Percentiles rank a stretch among this genome's conserved stretches.
Conservation (phyloP, 208 protist species). For the Wallacemonas sp. region DNA sequence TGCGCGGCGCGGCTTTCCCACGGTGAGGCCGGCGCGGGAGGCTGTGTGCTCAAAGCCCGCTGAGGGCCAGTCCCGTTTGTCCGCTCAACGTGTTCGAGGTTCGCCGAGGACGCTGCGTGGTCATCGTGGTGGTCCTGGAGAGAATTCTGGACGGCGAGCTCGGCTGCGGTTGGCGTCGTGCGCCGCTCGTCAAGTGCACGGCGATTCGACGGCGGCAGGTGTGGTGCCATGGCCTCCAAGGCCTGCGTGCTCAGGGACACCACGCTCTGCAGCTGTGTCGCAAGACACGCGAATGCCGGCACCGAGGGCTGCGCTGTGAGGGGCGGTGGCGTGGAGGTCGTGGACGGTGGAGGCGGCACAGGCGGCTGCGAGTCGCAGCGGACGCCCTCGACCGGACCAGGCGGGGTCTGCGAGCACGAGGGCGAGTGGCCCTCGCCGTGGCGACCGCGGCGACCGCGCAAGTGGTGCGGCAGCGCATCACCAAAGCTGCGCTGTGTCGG, state of each 20-base stretch:
- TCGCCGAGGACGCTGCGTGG: too few species aligned
- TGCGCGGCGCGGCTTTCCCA: constrained; percentile 4
- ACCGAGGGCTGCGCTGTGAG: neutral
- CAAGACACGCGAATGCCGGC: neutral
- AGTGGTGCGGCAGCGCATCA: constrained; percentile 11
- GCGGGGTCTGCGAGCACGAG: constrained; percentile 11
- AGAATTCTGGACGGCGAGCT: too few species aligned
- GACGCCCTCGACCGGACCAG: neutral
- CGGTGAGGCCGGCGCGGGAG: neutral
- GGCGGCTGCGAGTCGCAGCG: neutral
- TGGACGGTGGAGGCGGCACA: too few species aligned
- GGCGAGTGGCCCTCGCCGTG: constrained; percentile 1
- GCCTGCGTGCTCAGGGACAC: constrained; percentile 7
- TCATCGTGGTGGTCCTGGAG: too few species aligned
- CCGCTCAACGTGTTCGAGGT: neutral
- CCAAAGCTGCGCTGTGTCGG: constrained; percentile 10
- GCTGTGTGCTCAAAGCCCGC: neutral
- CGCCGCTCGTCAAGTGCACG: neutral
- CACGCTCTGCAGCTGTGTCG: constrained; percentile 4
- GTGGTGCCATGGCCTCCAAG: neutral
- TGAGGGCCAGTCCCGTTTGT: neutral
- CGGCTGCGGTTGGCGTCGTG: too few species aligned
- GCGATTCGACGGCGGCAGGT: neutral
- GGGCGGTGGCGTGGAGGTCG: neutral
- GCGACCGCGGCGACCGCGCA: constrained; percentile 5